Conservation (phyloP, 2,329 filamentous ascomycete genomes). For the Meredithiella fracta region DNA sequence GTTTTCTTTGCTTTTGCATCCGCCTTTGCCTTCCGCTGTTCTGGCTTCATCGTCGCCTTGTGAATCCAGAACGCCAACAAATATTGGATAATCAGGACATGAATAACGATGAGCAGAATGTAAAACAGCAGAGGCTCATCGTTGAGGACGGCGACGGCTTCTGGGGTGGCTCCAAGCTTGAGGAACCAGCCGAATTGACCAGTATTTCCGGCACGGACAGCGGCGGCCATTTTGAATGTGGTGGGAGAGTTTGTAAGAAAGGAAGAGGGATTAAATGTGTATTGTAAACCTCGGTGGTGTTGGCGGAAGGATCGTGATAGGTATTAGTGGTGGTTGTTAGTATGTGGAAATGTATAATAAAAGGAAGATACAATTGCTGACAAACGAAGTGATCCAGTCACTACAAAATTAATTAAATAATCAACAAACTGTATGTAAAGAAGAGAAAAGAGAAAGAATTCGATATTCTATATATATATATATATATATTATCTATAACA, state of each 20-base stretch:
- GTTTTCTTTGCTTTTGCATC: constrained; percentile 23
- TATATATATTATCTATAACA: not conserved
- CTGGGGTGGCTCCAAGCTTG: constrained; percentile 38
- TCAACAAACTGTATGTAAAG: constrained; percentile 4
- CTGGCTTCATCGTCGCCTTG: constrained; percentile 42
- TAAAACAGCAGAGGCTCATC: constrained; percentile 44
- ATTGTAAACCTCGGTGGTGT: not conserved
- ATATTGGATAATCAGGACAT: constrained; percentile 30
- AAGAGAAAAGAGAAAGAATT: not conserved
- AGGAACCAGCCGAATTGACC: constrained; percentile 41
- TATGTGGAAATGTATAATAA: not conserved
- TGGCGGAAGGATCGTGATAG: not conserved
- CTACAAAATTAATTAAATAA: not conserved
- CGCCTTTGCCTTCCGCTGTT: constrained; percentile 39
- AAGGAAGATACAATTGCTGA: not conserved
- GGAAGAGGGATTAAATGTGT: not conserved
- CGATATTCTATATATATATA: too few relatives aligned
- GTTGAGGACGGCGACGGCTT: constrained; percentile 43
- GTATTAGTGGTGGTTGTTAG: not conserved
- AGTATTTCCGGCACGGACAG: constrained; percentile 12
- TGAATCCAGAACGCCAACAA: constrained; percentile 41
- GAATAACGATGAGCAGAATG: constrained; percentile 37
- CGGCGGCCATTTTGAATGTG: constrained; percentile 12
- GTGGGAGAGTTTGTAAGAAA: constrained; percentile 8
- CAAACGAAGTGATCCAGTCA: constrained; percentile 3